These are phyloP conservation scores for Torulaspora maleeae DNA, from an alignment of 805 yeast genomes.

Conservation along the genomic window DNA sequence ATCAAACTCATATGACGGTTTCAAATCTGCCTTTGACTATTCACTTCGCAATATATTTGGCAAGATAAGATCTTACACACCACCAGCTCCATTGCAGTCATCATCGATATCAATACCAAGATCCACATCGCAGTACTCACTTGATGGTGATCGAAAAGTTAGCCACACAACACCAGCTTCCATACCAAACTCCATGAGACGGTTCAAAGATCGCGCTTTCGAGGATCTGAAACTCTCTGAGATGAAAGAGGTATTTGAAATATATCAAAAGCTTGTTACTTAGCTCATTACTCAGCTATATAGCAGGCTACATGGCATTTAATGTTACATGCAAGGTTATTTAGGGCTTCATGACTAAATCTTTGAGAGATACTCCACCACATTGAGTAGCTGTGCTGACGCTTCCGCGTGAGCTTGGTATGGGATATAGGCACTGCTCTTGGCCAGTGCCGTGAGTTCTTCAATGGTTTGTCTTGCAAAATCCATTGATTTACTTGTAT, in stretches of 20 bases:
- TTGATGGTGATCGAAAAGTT: conserved; percentile 12
- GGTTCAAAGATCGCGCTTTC: conserved; percentile 23
- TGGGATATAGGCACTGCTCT: conserved; percentile 24
- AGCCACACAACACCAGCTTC: conserved; percentile 6
- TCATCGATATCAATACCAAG: conserved; percentile 15
- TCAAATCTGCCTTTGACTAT: conserved; percentile 29
- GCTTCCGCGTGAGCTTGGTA: conserved; percentile 9
- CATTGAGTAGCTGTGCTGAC: conserved; percentile 11
- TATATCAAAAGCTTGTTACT: conserved; percentile 24
- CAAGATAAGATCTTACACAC: conserved; percentile 32
- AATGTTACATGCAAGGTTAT: conserved; percentile 2
- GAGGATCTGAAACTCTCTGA: conserved; percentile 32
- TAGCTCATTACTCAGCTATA: conserved; percentile 3
- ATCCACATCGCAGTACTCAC: conserved; percentile 18
- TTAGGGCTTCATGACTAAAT: conserved; percentile 2
- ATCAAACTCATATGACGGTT: conserved; percentile 29
- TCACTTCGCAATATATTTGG: conserved; percentile 32
- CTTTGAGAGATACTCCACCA: conserved; percentile 15
- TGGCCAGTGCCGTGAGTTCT: conserved; percentile 20
- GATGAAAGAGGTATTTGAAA: conserved; percentile 29
- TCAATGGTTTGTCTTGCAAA: conserved; percentile 22
- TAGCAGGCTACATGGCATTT: conserved; percentile 1
- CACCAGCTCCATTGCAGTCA: conserved; percentile 23
- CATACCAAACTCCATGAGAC: conserved; percentile 21
- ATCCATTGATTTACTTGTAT: conserved; percentile 29